These are phyloP conservation scores for Arctium minus DNA, from an alignment of 129 eudicot species.

Conservation along the genomic window DNA sequence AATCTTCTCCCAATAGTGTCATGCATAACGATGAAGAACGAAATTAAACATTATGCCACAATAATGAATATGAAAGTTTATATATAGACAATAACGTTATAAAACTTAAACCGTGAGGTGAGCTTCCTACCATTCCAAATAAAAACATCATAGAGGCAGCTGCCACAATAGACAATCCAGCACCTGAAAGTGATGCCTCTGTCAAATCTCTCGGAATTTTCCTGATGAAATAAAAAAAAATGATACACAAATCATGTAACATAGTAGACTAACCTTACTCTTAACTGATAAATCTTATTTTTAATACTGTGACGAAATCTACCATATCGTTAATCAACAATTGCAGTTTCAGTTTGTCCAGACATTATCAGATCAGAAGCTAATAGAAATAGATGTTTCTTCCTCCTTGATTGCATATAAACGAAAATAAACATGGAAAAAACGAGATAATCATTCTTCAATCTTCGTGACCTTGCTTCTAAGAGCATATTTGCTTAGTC, in stretches of 20 bases:
- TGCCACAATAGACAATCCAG: conserved; percentile 76
- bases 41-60: background rate
- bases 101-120: background rate
- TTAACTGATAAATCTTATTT: background rate
- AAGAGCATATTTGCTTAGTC: background rate
- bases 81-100: background rate
- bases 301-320: background rate
- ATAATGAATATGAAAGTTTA: background rate
- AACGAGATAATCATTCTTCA: background rate
- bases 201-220: conserved; percentile 84
- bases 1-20: background rate
- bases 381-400: background rate
- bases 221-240: conserved; percentile 29
- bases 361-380: background rate
- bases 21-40: background rate
- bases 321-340: background rate
- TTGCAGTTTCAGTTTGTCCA: background rate
- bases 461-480: background rate
- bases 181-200: conserved; percentile 82
- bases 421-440: background rate
- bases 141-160: conserved; percentile 59
- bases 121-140: conserved; percentile 64
- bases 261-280: conserved; percentile 8
- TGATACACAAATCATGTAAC: background rate
- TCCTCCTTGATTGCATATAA: background rate